These are phyloP conservation scores for Wickerhamiella bombiphila DNA, from an alignment of 805 yeast species.

Conservation along the genomic window DNA sequence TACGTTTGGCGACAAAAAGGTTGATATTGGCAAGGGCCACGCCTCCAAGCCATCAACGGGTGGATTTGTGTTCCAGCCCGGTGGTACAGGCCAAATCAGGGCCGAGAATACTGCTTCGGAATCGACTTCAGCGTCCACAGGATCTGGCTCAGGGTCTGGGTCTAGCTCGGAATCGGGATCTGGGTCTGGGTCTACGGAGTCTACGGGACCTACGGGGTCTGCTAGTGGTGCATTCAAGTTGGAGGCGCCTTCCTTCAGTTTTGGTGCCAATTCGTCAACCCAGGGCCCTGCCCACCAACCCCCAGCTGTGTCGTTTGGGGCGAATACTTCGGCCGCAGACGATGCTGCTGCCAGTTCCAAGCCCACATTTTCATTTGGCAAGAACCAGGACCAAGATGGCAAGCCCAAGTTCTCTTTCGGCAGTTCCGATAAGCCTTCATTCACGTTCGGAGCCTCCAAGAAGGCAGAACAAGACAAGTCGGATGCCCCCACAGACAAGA, in stretches of 20 bases:
- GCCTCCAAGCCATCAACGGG: slow-evolving; percentile 7
- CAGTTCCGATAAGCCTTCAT: slow-evolving; percentile 11
- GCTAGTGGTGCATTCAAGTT: too few relatives aligned
- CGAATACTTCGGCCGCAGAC: neutral
- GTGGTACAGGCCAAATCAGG: slow-evolving; percentile 10
- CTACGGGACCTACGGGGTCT: too few relatives aligned
- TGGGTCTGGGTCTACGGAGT: too few relatives aligned
- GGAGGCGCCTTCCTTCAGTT: slow-evolving; percentile 13
- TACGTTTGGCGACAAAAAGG: slow-evolving; percentile 15
- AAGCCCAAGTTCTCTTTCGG: slow-evolving; percentile 4
- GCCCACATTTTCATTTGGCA: slow-evolving; percentile 23
- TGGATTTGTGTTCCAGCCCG: slow-evolving; percentile 14
- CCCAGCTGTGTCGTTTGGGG: slow-evolving; percentile 2
- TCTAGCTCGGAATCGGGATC: too few relatives aligned
- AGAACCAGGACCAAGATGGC: neutral
- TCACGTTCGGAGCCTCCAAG: slow-evolving; percentile 11
- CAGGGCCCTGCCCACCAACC: slow-evolving; percentile 14
- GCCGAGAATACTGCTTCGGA: neutral
- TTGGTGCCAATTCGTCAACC: slow-evolving; percentile 9
- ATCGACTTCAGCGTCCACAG: too few relatives aligned
- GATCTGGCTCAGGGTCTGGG: too few relatives aligned
- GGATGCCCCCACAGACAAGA: too few relatives aligned
- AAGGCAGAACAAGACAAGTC: slow-evolving; percentile 6
- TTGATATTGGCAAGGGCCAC: slow-evolving; percentile 5
- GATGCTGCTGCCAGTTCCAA: slow-evolving; percentile 5